A percentile compares a stretch with the other conserved stretches of the same genome.
These are phyloP conservation scores for Nephelium lappaceum DNA, from an alignment of 345 rosid genomes.

Conservation along the genomic window DNA sequence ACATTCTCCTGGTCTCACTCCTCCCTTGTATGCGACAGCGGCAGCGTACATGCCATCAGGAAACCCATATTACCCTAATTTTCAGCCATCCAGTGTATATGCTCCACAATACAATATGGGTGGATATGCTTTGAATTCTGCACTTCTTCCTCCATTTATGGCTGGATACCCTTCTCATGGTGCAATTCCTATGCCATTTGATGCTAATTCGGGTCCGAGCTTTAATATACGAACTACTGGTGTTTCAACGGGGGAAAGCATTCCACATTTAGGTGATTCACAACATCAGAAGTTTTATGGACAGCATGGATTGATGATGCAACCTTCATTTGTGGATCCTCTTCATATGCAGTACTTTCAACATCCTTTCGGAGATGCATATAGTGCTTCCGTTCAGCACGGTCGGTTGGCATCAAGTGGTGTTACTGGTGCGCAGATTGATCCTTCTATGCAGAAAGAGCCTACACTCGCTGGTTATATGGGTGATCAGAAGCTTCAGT, in stretches of 20 bases:
- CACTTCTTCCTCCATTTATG: conserved; percentile 61
- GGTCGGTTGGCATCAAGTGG: conserved; percentile 37
- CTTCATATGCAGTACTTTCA: conserved; percentile 72
- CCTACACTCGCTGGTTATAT: conserved; percentile 38
- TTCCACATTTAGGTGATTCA: conserved; percentile 39
- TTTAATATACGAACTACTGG: conserved; percentile 38
- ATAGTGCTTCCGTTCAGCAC: conserved; percentile 54
- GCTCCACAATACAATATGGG: conserved; percentile 60
- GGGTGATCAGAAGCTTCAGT: conserved; percentile 56
- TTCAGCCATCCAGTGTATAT: conserved; percentile 71
- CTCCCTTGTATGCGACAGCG: conserved; percentile 64
- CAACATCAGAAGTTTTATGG: conserved; percentile 54
- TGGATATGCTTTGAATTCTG: conserved; percentile 63
- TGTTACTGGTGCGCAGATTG: conserved; percentile 41
- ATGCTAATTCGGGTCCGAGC: conserved; percentile 52
- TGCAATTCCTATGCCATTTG: conserved; percentile 61
- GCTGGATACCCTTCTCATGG: conserved; percentile 75
- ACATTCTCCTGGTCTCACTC: conserved; percentile 67
- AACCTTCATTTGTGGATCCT: conserved; percentile 67
- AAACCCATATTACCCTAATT: conserved; percentile 66
- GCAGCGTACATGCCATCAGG: conserved; percentile 71
- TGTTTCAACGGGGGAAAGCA: conserved; percentile 42
- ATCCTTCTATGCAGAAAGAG: conserved; percentile 54
- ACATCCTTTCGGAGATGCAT: conserved; percentile 57
- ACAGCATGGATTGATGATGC: conserved; percentile 52